Evolutionary conservation across 2,329 filamentous ascomycete species (phyloP), one percentile per base, ranked within the genome.

Genomic region (Apiospora hydei): DNA sequence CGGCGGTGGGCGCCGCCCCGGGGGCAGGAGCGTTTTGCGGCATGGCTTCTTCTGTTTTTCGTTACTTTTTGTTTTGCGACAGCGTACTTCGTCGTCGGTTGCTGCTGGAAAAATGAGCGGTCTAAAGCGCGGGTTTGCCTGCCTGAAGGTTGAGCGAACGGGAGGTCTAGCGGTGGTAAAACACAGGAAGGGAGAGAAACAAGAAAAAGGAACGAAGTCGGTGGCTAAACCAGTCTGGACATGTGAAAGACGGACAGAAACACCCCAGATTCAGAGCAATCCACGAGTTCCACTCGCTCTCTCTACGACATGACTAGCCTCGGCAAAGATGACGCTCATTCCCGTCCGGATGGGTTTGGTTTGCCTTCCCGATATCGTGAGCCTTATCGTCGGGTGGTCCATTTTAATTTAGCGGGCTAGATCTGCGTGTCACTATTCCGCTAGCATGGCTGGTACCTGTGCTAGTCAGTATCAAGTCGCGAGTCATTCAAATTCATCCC

Each of bases 1-100:
- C 73, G 1, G 74, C n/a, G 0, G 78, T 76, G 34, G 68, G 68
- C 18, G 68, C 66, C 24, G n/a, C 66, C 66, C 41, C 41, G 41
- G 66, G 41, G n/a, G n/a, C 66, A 26, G 41, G 41, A 16, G 41
- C 66, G 44, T 46, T 3, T 46, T 26, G 66, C 13, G 66, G 14
- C 66, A 68, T 68, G 41, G 26, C 41, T 44, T 44, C 64, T 44
- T 46, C 10, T 6, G 16, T 30, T 30, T 44, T 13, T 47, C n/a
- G 51, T 34, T 21, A 4, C 26, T 57, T 11, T 57, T 57, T 4
- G 6, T 68, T 30, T 47, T n/a, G n/a, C 57, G 26, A 26, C 34
- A 3, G 34, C 1, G 21, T 13, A 13, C 66, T 47, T 18, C 4
- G 16, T n/a, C 64, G 38, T 46, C 41, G n/a, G 18, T 5, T 26